phyloP scores from a whole-genome alignment of 805 yeast genomes.

The Saccharomycopsis olivae region DNA sequence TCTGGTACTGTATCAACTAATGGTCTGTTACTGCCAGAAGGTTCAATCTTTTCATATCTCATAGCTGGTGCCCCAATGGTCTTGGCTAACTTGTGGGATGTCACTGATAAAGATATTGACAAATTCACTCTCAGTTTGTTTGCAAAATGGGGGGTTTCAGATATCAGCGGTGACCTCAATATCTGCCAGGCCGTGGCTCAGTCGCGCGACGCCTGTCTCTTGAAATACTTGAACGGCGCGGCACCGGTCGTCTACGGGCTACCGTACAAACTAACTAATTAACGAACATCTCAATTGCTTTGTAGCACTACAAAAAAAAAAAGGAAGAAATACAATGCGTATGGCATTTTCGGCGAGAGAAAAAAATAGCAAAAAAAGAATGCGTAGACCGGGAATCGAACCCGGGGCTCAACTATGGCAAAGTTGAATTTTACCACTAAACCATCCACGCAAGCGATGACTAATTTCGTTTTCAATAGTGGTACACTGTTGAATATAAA shows the following conservation, averaged over 20 bases:
- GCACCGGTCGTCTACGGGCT: slow-evolving; percentile 90
- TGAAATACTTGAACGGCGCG: slow-evolving; percentile 76
- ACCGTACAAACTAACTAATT: too few relatives aligned
- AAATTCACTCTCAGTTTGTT: slow-evolving; percentile 55
- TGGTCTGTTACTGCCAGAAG: slow-evolving; percentile 61
- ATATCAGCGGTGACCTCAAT: background rate
- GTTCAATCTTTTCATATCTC: slow-evolving; percentile 68
- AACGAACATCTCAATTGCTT: too few relatives aligned
- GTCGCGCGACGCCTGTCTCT: slow-evolving; percentile 58
- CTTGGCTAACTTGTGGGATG: slow-evolving; percentile 89
- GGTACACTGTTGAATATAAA: too few relatives aligned
- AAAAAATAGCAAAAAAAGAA: too few relatives aligned
- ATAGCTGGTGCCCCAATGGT: slow-evolving; percentile 76
- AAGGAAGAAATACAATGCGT: too few relatives aligned
- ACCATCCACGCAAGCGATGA: background rate
- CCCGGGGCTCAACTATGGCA: background rate
- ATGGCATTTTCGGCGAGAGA: too few relatives aligned
- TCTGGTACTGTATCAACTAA: slow-evolving; percentile 56
- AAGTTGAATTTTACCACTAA: background rate
- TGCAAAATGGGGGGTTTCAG: slow-evolving; percentile 49
- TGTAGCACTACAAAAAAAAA: too few relatives aligned
- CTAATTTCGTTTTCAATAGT: too few relatives aligned
- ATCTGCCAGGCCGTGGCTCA: slow-evolving; percentile 47
- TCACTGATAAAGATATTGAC: slow-evolving; percentile 92
- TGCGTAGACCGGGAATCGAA: background rate